These are phyloP conservation scores for Beauveria rudraprayagi DNA, from an alignment of 2,329 filamentous ascomycete species.

Conservation along the genomic window DNA sequence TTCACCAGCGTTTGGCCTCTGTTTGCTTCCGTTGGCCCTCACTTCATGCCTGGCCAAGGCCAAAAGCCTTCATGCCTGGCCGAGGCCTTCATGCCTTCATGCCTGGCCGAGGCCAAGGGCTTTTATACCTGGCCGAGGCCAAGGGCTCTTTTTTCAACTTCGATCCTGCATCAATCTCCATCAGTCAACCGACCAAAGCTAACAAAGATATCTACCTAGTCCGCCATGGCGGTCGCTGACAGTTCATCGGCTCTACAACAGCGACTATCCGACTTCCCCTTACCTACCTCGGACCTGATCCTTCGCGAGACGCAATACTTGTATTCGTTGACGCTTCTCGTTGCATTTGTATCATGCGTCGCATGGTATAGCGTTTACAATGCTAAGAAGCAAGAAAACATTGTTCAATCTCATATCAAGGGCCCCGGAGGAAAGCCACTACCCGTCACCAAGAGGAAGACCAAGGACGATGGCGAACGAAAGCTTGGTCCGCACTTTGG, in stretches of 20 bases:
- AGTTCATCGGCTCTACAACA: slow-evolving; percentile 20
- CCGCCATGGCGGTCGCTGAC: slow-evolving; percentile 29
- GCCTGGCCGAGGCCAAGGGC: neutral
- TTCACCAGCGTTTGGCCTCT: neutral
- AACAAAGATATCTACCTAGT: slow-evolving; percentile 15
- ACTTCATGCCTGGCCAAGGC: neutral
- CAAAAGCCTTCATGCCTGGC: neutral
- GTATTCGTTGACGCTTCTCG: slow-evolving; percentile 44
- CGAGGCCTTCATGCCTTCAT: neutral
- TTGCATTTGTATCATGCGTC: slow-evolving; percentile 42
- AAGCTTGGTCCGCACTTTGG: slow-evolving; percentile 49
- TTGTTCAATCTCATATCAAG: slow-evolving; percentile 41
- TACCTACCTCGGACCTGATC: slow-evolving; percentile 31
- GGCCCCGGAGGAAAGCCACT: slow-evolving; percentile 88
- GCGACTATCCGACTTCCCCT: slow-evolving; percentile 4
- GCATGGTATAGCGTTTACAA: slow-evolving; percentile 46
- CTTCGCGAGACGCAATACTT: slow-evolving; percentile 41
- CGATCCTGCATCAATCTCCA: neutral
- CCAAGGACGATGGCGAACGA: slow-evolving; percentile 39
- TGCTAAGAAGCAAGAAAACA: slow-evolving; percentile 40
- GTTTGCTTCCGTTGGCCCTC: neutral
- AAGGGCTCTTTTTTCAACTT: neutral
- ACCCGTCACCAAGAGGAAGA: slow-evolving; percentile 55
- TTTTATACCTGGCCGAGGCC: no score
- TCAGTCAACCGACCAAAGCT: neutral